Base-by-base conservation (phyloP, 1,284 basidiomycete genomes). In the Chalciporus sp. region DNA sequence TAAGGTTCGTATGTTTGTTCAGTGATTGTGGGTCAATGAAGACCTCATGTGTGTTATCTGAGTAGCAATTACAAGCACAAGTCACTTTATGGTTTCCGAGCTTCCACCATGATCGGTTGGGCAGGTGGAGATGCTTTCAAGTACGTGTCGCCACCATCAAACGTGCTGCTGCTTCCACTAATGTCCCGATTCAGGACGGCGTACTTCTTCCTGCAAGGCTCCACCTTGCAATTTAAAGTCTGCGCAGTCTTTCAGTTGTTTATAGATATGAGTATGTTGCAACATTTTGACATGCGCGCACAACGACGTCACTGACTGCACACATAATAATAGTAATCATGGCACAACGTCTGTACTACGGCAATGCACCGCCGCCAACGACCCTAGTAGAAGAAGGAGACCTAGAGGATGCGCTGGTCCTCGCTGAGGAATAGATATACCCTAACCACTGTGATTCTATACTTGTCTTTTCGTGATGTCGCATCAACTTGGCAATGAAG, bases 51-150 rank as follows among this genome's bases (percentile, higher is more conserved):
- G 28, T 42, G 27, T 43, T 48, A 41, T 49, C 53, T 29, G 47
- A 51, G 19, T 61, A 94, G 87, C 63, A 92, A 88, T 63, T 86
- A 85, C 69, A 84, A 83, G 51, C 86, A 86, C 61, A 83, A 83
- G 46, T 91, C 90, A 1, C 71, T 94, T 39, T 92, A 92, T 67
- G 92, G 92, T 11, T 94, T 95, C 72, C 81, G 91, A 37, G 77
- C 84, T 67, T 90, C 88, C 3, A 94, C 93, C 0, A 71, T 94
- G 42, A 66, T 91, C 33, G 92, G 91, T 20, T 93, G 91, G 92
- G 74, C 84, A 43, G 89, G 86, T 52, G 90, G 90, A 58, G 91
- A 93, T 71, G 70, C 83, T 8, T 92, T 88, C 81, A 93, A 93
- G 91, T 92, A 33, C 31, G 31, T 60, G 61, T 80, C 58, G 47